Base-by-base conservation (phyloP, 2,329 filamentous ascomycete genomes). In the Raffaelea albimanens region DNA sequence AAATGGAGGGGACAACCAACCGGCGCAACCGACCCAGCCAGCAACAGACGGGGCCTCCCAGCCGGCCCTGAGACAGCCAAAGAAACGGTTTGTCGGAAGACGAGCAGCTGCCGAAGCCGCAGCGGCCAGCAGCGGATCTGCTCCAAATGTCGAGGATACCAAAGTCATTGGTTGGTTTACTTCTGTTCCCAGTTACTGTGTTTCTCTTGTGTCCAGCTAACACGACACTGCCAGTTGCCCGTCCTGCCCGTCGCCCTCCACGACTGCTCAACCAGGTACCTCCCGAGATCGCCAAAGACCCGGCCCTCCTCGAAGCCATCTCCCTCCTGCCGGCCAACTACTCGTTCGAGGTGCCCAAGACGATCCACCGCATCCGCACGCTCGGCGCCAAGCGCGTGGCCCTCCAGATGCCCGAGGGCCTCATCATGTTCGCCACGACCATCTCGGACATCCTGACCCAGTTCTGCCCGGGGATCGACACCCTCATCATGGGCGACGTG, bases 341-440 rank as follows among this genome's bases (percentile, higher is more conserved):
- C 75, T 91, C 87, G 58, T 98, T 98, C 63, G 93, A 98, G 69
- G 89, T 98, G 48, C 93, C 88, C 62, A 98, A 98, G 70, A 98
- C 93, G 9, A 94, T 98, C 58, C 89, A 97, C 66, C 82, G 91
- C 43, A 90, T 98, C 63, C 84, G 87, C 40, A 84, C 83, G 1
- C 80, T 84, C 9, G 81, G 78, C 9, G 83, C 90, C 2, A 91
- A 82, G 61, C 85, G 83, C 55, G 82, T 98, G 2, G 94, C 91
- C 0, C 73, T 98, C n/a, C 93, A 98, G 66, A 93, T 98, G 73
- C 93, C 93, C 5, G 94, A 98, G 66, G 93, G 93, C 1, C 76
- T 98, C 2, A 78, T 98, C 23, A 73, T 98, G 48, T 98, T 98
- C 63, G 93, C 93, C 20, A 97, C 93, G 22, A 98, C 93, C 33